Evolutionary conservation across 306 rosid genomes (phyloP).

Genomic region (Alnus glutinosa): DNA sequence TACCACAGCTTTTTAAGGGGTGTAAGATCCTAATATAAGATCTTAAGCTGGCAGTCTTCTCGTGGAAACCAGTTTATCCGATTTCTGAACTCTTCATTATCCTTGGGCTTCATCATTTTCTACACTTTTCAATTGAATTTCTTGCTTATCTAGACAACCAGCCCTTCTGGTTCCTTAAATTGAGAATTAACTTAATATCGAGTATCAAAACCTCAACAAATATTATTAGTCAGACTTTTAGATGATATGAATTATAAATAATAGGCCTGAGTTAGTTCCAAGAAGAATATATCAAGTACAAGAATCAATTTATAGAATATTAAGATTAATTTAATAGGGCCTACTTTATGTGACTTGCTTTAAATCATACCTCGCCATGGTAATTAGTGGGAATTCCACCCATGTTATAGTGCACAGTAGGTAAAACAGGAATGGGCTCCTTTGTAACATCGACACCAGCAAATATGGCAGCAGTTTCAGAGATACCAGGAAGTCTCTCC

Average conservation of each 20-base stretch:
- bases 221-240: neutral
- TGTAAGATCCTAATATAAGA: neutral
- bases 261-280: neutral
- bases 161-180: neutral
- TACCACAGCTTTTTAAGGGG: neutral
- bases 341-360: slow-evolving; percentile 12
- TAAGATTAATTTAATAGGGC: neutral
- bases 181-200: neutral
- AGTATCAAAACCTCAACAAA: neutral
- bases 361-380: slow-evolving; percentile 76
- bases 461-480: slow-evolving; percentile 99
- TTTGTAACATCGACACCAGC: slow-evolving; percentile 99
- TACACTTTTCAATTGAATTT: neutral
- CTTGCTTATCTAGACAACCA: neutral
- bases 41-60: neutral
- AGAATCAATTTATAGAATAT: neutral
- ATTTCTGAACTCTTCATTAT: neutral
- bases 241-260: neutral
- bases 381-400: slow-evolving; percentile 96
- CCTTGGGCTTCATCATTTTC: neutral
- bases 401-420: slow-evolving; percentile 98
- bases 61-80: neutral
- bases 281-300: neutral
- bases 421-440: slow-evolving; percentile 97
- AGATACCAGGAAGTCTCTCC: slow-evolving; percentile 99